These are phyloP conservation scores for Melanomma pulvis-pyrius DNA, from an alignment of 495 filamentous ascomycete species.

Conservation along the genomic window DNA sequence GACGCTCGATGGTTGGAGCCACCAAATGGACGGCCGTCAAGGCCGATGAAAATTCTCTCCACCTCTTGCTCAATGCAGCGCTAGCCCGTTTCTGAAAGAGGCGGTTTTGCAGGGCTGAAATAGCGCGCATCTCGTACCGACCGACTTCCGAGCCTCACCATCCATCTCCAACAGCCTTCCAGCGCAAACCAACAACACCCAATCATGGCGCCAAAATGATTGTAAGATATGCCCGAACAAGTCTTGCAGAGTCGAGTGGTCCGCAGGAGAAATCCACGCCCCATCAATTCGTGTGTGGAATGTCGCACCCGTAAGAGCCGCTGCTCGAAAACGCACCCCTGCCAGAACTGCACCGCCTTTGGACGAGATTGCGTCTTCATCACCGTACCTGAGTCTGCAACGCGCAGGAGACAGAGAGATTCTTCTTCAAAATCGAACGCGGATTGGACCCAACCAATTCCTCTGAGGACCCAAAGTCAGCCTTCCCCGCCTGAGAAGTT, in stretches of 20 bases:
- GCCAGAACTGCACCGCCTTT: slow-evolving; percentile 39
- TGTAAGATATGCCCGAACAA: slow-evolving; percentile 36
- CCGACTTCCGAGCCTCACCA: slow-evolving; percentile 22
- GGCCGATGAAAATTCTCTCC: slow-evolving; percentile 1
- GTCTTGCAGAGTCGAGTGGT: slow-evolving; percentile 34
- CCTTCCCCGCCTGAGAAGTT: slow-evolving; percentile 18
- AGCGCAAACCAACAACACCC: slow-evolving; percentile 2
- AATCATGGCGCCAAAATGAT: slow-evolving; percentile 20
- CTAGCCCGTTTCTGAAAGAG: not conserved
- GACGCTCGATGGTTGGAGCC: not conserved
- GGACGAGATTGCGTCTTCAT: slow-evolving; percentile 39
- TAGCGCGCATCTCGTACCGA: too few species aligned
- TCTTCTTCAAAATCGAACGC: slow-evolving; percentile 21
- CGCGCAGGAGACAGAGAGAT: slow-evolving; percentile 29
- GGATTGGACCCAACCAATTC: slow-evolving; percentile 36
- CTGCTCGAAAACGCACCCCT: slow-evolving; percentile 38
- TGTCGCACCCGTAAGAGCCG: slow-evolving; percentile 16
- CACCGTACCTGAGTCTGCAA: slow-evolving; percentile 31
- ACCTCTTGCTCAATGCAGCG: not conserved
- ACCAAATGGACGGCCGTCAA: not conserved
- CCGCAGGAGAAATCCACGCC: slow-evolving; percentile 36
- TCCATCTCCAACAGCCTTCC: slow-evolving; percentile 1
- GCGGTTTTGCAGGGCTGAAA: not conserved
- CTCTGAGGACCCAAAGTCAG: slow-evolving; percentile 21
- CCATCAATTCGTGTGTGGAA: slow-evolving; percentile 38